Evolutionary conservation across 768 basidiomycete genomes (phyloP), one percentile per base, ranked within the genome.

Genomic region (Dacryopinax primogenitus): DNA sequence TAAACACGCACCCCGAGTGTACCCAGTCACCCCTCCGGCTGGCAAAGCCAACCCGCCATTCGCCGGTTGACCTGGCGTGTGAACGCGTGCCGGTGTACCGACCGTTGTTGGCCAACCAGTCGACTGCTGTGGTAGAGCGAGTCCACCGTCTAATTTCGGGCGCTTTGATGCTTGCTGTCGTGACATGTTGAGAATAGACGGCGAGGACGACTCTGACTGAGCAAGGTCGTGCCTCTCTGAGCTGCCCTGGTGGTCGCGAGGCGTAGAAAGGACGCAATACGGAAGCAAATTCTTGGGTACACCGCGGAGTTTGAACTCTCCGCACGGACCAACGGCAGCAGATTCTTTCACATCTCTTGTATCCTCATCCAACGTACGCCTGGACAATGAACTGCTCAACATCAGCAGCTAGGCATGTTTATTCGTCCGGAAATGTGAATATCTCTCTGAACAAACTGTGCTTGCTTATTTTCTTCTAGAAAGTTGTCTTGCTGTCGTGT

Each of bases 221-320:
- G 41, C 41, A 44, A 44, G 41, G 41, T 44, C 41, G 41, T 44
- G 41, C 41, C 41, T 44, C 41, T 23, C 41, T 44, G 41, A 44
- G 41, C 23, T 44, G 41, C 16, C 41, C 41, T 44, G 41, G 41
- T 44, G 41, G 41, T 44, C 41, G 41, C 41, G 41, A 44, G 41
- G 41, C 41, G 41, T 6, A 44, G 41, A 44, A n/a, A 44, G 41
- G 41, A 44, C 41, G 41, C 41, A 44, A 44, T 44, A 15, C 41
- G 41, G 41, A 18, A 44, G 18, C 41, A 44, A 44, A 44, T 44
- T 44, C 41, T 44, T 44, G 41, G 41, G 41, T 44, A 44, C 41
- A 44, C 4, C 18, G 41, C 41, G 41, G 41, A 44, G 41, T 44
- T 44, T 44, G 41, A 44, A 44, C 41, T 23, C 23, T 18, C 6